These are phyloP conservation scores for Obelidium mucronatum DNA, from an alignment of 192 early-diverging fungal genomes.

Conservation along the genomic window DNA sequence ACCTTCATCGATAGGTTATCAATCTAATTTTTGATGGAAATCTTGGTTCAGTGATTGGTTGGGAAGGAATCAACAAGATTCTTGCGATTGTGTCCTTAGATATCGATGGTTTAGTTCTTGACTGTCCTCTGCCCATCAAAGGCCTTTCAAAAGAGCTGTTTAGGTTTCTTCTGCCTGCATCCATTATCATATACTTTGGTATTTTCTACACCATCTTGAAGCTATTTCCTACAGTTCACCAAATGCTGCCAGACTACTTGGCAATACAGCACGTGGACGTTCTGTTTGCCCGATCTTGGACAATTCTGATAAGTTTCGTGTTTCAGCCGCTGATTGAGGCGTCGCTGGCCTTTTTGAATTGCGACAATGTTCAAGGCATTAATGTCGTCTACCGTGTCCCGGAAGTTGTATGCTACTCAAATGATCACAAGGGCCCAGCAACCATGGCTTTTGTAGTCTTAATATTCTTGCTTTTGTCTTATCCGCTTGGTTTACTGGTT, in stretches of 20 bases:
- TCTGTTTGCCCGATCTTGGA: constrained; percentile 10
- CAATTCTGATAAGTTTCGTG: constrained; percentile 17
- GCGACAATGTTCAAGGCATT: constrained; percentile 10
- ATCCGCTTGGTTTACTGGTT: constrained; percentile 18
- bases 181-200: constrained; percentile 15
- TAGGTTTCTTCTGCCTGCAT: constrained; percentile 23
- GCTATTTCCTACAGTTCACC: neutral
- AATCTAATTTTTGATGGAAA: constrained; percentile 32
- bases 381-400: constrained; percentile 9
- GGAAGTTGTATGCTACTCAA: constrained; percentile 23
- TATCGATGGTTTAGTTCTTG: constrained; percentile 26
- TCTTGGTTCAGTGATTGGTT: constrained; percentile 1
- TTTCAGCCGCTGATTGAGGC: constrained; percentile 35
- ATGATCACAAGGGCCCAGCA: constrained; percentile 14
- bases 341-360: constrained; percentile 10
- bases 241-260: constrained; percentile 18
- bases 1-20: too few species aligned
- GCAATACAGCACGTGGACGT: neutral
- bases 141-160: constrained; percentile 31
- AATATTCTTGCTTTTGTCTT: constrained; percentile 8
- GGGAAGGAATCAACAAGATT: constrained; percentile 19
- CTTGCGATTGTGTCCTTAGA: constrained; percentile 27
- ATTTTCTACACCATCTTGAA: constrained; percentile 4
- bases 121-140: constrained; percentile 23
- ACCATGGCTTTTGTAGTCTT: constrained; percentile 18